A percentile compares a stretch with the other conserved stretches of the same genome.
phyloP scores from a whole-genome alignment of 306 rosid genomes.

The Lotus japonicus region DNA sequence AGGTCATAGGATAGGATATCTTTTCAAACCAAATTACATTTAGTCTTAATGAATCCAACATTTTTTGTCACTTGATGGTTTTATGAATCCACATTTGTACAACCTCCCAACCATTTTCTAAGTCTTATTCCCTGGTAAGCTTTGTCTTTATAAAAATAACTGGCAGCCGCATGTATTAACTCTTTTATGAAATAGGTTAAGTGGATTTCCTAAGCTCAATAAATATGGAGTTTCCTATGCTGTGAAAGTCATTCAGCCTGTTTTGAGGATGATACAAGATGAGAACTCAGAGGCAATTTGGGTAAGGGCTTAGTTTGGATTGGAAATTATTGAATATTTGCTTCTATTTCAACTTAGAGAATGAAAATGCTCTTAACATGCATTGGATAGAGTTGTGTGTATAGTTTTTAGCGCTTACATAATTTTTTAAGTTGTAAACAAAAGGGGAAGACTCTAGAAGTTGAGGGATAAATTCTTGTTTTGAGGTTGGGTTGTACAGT shows the following conservation, averaged over 20 bases:
- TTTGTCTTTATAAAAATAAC: slow-evolving; percentile 6
- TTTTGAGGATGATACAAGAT: slow-evolving; percentile 62
- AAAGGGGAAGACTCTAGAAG: not conserved
- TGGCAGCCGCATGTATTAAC: not conserved
- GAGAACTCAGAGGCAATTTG: slow-evolving; percentile 58
- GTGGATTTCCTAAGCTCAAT: slow-evolving; percentile 57
- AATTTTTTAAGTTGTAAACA: not conserved
- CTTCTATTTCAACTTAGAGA: not conserved
- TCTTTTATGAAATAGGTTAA: slow-evolving; percentile 42
- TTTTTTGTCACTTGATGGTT: not conserved
- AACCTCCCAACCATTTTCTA: not conserved
- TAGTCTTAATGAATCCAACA: not conserved
- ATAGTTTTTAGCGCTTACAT: not conserved
- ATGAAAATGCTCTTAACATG: not conserved
- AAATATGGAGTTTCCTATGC: slow-evolving; percentile 70
- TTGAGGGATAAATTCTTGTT: slow-evolving; percentile 11
- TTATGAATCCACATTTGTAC: not conserved
- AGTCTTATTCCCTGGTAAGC: not conserved
- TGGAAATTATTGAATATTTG: not conserved
- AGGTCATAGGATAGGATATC: not conserved
- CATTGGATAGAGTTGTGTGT: not conserved
- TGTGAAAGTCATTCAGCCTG: slow-evolving; percentile 65
- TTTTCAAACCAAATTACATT: not conserved
- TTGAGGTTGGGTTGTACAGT: slow-evolving; percentile 5
- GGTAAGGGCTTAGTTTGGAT: slow-evolving; percentile 49